Evolutionary conservation across 352 stramenopile genomes (phyloP).

Genomic region (Globisporangium yorkense): DNA sequence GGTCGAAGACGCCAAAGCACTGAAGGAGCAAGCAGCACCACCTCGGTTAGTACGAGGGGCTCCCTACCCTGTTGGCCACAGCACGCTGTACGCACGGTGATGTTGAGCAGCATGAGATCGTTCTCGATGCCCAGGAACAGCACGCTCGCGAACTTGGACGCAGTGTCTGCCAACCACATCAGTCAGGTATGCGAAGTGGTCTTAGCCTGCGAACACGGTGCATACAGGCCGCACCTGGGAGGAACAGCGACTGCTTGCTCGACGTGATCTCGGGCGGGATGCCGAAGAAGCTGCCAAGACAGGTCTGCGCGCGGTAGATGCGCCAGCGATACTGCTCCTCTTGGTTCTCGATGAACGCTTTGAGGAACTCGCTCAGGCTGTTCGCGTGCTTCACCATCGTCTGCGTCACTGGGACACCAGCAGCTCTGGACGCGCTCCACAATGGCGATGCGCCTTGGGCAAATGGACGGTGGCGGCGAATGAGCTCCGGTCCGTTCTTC

Average conservation of each 20-base stretch:
- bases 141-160: slow-evolving; percentile 43
- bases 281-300: slow-evolving; percentile 55
- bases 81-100: slow-evolving; percentile 41
- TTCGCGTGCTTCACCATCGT: slow-evolving; percentile 44
- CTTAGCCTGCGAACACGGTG: not conserved
- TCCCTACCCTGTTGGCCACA: not conserved
- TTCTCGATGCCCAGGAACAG: slow-evolving; percentile 80
- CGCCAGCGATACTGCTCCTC: slow-evolving; percentile 71
- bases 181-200: no score
- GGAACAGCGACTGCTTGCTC: slow-evolving; percentile 58
- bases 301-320: slow-evolving; percentile 78
- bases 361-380: slow-evolving; percentile 71
- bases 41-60: not conserved
- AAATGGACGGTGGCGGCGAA: slow-evolving; percentile 13
- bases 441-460: not conserved
- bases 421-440: slow-evolving; percentile 2
- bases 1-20: slow-evolving; percentile 65
- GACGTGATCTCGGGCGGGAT: slow-evolving; percentile 68
- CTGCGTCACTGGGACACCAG: slow-evolving; percentile 23
- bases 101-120: slow-evolving; percentile 86
- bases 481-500: slow-evolving; percentile 3
- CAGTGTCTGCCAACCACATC: slow-evolving; percentile 29
- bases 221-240: slow-evolving; percentile 34
- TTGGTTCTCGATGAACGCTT: slow-evolving; percentile 81
- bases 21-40: slow-evolving; percentile 5